Percentiles rank a stretch among this genome's conserved stretches.
Evolutionary conservation across 495 filamentous ascomycete genomes (phyloP).

Genomic region (Lichenothelia convexa): DNA sequence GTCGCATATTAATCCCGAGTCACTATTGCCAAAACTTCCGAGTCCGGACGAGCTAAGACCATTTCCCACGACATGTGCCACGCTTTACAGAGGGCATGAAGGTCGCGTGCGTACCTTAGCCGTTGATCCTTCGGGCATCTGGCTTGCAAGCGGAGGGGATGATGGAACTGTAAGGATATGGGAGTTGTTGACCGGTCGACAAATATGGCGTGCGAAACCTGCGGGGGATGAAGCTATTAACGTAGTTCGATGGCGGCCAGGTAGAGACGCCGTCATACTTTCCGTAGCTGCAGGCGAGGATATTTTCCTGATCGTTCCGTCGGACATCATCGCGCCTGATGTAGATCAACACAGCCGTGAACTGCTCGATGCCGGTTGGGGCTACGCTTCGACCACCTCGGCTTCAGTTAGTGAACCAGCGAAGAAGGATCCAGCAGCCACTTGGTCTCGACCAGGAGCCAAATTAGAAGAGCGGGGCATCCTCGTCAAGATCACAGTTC

Average conservation of each 20-base stretch:
- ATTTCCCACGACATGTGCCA: constrained; percentile 76
- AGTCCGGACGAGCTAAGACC: constrained; percentile 81
- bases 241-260: constrained; percentile 75
- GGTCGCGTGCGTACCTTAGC: constrained; percentile 70
- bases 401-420: constrained; percentile 28
- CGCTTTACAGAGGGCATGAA: constrained; percentile 71
- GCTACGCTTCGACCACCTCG: constrained; percentile 50
- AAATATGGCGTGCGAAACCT: constrained; percentile 68
- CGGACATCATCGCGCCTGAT: constrained; percentile 40
- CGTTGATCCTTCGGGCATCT: constrained; percentile 58
- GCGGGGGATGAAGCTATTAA: constrained; percentile 71
- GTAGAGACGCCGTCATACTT: constrained; percentile 60
- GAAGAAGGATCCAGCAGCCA: constrained; percentile 57
- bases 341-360: constrained; percentile 55
- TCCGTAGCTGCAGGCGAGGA: constrained; percentile 70
- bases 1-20: constrained; percentile 90
- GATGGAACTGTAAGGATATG: constrained; percentile 86
- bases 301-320: constrained; percentile 57
- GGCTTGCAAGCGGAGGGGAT: constrained; percentile 80
- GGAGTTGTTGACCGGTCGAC: constrained; percentile 72
- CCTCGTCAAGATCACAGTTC: constrained; percentile 57
- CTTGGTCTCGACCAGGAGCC: constrained; percentile 67
- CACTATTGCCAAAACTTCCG: constrained; percentile 84
- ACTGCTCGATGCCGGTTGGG: constrained; percentile 70
- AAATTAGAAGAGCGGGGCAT: constrained; percentile 59